Conservation (phyloP, 148 eudicot species). For the Oxyria digyna region DNA sequence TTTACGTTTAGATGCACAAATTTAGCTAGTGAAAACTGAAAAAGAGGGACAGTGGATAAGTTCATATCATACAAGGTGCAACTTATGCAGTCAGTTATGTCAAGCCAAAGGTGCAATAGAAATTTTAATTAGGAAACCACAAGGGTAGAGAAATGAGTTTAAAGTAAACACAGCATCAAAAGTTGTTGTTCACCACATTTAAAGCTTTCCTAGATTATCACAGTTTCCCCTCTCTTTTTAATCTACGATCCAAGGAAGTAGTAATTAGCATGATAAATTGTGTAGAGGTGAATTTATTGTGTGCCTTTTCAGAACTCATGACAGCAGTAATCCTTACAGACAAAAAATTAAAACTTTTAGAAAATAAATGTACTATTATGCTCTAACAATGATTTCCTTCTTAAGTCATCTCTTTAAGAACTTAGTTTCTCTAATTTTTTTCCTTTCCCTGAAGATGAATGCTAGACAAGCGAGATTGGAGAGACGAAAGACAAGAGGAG, state of each 20-base stretch:
- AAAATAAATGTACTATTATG: neutral
- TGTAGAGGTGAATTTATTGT: neutral
- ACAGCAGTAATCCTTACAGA: neutral
- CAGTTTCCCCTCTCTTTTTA: neutral
- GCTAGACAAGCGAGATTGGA: neutral
- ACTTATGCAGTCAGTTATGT: neutral
- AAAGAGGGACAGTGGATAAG: neutral
- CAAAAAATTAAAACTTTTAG: neutral
- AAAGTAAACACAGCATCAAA: neutral
- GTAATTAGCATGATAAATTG: neutral
- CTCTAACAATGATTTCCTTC: neutral
- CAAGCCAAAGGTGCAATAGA: neutral
- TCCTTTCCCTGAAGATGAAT: no score
- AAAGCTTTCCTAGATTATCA: neutral
- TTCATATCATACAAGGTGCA: neutral
- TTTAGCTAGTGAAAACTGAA: neutral
- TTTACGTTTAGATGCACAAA: neutral
- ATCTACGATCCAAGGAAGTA: neutral
- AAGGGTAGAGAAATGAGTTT: neutral
- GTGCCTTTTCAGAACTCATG: neutral
- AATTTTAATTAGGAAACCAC: neutral
- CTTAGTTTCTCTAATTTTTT: no score
- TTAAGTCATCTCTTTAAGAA: neutral
- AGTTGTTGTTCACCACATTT: neutral
- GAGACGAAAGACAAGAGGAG: neutral